Base-by-base conservation (phyloP, 495 filamentous ascomycete genomes). In the Echria macrotheca region DNA sequence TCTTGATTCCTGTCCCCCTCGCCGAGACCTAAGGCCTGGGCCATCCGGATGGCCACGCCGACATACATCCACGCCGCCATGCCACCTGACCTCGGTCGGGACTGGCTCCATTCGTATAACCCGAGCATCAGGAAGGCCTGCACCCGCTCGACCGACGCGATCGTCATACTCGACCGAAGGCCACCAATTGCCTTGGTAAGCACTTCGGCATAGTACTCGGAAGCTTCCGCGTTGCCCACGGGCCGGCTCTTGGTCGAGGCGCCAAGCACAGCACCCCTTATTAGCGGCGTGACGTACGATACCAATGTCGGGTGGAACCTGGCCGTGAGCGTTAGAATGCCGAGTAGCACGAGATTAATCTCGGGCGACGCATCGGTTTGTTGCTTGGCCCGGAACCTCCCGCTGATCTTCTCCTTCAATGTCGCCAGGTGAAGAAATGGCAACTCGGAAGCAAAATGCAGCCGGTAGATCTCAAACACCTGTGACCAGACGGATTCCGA, bases 51-150 rank as follows among this genome's bases (percentile, higher is more conserved):
- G 23, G 89, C 89, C 52, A 81, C 71, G 6, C 88, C 87, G 12
- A 90, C 77, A 51, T 86, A 86, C 51, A 89, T 70, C 83, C 86
- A 93, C 8, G 87, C 86, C 46, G 78, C 81, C 53, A 81, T 76
- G 1, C 86, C 88, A 32, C 86, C 79, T 1, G 69, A 68, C 55
- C 58, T 63, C 26, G 72, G 72, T 6, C 53, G 53, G 26, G 77
- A 80, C 70, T 87, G 87, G 23, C 84, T 84, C 87, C 88, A 93
- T 58, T 91, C 87, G 56, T 93, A 87, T 17, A 93, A 71, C 1
- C 81, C 85, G 8, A 95, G 71, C 87, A 94, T 93, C 35, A 93
- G 68, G 15, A 87, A 72, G 3, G 84, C 86, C 57, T 91, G 86
- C 3, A 86, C 81, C 18, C 83, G 75, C 47, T 90, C 81, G 5